Conservation (phyloP, 495 filamentous ascomycete species). For the Podospora conica region DNA sequence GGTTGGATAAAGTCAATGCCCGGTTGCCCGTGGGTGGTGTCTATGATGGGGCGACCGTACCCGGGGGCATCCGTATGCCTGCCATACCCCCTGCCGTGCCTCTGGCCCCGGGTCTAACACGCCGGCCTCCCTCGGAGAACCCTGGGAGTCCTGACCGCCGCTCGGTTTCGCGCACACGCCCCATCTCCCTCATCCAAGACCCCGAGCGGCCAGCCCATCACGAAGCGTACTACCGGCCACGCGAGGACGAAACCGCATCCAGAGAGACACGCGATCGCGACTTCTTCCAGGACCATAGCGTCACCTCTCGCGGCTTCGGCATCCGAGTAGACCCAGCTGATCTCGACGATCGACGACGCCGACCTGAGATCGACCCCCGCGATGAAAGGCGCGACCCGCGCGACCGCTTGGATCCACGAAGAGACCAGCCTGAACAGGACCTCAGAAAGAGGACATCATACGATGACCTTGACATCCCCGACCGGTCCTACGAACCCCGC, state of each 20-base stretch:
- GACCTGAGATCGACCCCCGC: constrained; percentile 17
- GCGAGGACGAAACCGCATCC: constrained; percentile 33
- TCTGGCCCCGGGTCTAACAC: constrained; percentile 29
- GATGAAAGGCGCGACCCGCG: constrained; percentile 37
- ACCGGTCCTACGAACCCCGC: constrained; percentile 19
- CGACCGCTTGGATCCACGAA: constrained; percentile 24
- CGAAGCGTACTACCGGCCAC: constrained; percentile 38
- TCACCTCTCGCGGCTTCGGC: constrained; percentile 40
- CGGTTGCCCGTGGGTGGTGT: constrained; percentile 30
- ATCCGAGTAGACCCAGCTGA: constrained; percentile 35
- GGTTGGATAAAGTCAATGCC: constrained; percentile 51
- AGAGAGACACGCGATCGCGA: constrained; percentile 15
- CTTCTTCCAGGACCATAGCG: constrained; percentile 34
- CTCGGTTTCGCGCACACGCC: constrained; percentile 28
- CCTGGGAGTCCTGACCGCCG: constrained; percentile 32
- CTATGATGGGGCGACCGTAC: constrained; percentile 36
- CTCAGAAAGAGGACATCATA: constrained; percentile 30
- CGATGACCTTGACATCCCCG: constrained; percentile 28
- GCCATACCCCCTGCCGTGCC: constrained; percentile 31
- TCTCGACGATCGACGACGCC: constrained; percentile 23
- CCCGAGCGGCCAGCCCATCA: constrained; percentile 27
- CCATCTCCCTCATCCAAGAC: constrained; percentile 46
- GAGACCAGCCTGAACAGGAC: constrained; percentile 24
- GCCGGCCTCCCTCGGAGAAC: constrained; percentile 26
- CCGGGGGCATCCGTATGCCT: constrained; percentile 35